A percentile compares a stretch with the other conserved stretches of the same genome.
phyloP scores from a whole-genome alignment of 495 filamentous ascomycete genomes.

The Durotheca rogersii region DNA sequence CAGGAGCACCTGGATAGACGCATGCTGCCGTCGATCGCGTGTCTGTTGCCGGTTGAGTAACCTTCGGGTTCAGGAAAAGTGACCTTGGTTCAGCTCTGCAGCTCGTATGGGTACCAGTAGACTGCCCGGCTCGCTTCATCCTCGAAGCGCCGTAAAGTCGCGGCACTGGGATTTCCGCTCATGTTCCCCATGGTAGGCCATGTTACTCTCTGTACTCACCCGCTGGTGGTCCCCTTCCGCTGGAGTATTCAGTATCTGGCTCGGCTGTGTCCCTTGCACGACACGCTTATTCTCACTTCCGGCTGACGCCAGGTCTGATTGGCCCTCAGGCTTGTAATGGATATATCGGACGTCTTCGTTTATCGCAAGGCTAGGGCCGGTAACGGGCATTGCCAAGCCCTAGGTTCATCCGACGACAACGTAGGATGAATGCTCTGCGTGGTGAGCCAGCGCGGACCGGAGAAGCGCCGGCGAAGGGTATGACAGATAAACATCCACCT shows the following conservation, averaged over 20 bases:
- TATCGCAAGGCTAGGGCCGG: too few relatives aligned
- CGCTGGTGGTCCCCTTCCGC: not conserved
- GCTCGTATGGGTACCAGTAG: not conserved
- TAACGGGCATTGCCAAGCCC: too few relatives aligned
- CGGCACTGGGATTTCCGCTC: too few relatives aligned
- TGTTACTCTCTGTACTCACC: not conserved
- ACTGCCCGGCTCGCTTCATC: not conserved
- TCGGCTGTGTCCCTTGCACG: not conserved
- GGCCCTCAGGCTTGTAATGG: too few relatives aligned
- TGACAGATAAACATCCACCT: not conserved
- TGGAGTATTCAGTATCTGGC: not conserved
- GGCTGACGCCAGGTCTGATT: not conserved
- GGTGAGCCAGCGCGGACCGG: not conserved
- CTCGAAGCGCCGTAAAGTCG: too few relatives aligned
- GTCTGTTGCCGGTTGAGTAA: not conserved
- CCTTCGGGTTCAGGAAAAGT: not conserved
- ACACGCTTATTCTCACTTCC: not conserved
- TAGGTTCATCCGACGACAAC: too few relatives aligned
- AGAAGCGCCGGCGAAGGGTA: not conserved
- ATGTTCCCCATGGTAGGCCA: not conserved
- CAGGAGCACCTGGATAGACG: not conserved
- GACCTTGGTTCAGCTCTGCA: not conserved
- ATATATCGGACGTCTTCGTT: too few relatives aligned
- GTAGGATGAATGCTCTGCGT: not conserved
- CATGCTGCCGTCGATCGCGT: not conserved